phyloP scores from a whole-genome alignment of 345 rosid genomes.

The Anastatica hierochuntica region DNA sequence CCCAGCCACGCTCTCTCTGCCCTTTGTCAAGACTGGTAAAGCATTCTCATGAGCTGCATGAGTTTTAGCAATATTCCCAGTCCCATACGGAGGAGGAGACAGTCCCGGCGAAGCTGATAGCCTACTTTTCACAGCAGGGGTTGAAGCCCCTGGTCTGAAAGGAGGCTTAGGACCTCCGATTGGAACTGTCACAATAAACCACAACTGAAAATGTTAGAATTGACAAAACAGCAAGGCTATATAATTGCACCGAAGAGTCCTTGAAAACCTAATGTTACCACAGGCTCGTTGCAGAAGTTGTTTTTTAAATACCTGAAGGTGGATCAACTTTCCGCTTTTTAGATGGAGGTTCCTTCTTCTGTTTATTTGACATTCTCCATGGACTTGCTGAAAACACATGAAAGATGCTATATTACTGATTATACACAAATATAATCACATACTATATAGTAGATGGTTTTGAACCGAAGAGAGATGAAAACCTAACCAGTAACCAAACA shows the following conservation, averaged over 20 bases:
- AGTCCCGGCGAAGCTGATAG: conserved; percentile 62
- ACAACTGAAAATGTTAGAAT: background rate
- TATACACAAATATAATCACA: background rate
- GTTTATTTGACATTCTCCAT: conserved; percentile 49
- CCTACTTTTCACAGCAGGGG: conserved; percentile 40
- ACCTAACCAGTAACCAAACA: conserved; percentile 8
- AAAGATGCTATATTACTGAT: conserved; percentile 7
- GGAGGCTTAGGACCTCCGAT: conserved; percentile 39
- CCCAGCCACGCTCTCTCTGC: conserved; percentile 37
- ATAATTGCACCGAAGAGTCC: conserved; percentile 10
- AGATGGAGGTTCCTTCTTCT: conserved; percentile 65
- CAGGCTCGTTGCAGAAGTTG: conserved; percentile 2
- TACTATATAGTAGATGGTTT: conserved; percentile 3
- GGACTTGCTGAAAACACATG: conserved; percentile 52
- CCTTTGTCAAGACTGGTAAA: conserved; percentile 29
- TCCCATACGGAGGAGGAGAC: conserved; percentile 48
- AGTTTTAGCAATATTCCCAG: conserved; percentile 39
- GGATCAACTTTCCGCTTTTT: conserved; percentile 82
- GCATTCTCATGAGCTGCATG: conserved; percentile 33
- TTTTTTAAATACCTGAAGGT: conserved; percentile 46
- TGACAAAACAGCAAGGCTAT: background rate
- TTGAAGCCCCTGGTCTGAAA: conserved; percentile 41
- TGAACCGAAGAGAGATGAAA: conserved; percentile 8
- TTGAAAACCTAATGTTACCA: conserved; percentile 9
- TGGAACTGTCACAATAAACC: conserved; percentile 14